phyloP scores from a whole-genome alignment of 305 asterid genomes.

The Fraxinus platypoda region DNA sequence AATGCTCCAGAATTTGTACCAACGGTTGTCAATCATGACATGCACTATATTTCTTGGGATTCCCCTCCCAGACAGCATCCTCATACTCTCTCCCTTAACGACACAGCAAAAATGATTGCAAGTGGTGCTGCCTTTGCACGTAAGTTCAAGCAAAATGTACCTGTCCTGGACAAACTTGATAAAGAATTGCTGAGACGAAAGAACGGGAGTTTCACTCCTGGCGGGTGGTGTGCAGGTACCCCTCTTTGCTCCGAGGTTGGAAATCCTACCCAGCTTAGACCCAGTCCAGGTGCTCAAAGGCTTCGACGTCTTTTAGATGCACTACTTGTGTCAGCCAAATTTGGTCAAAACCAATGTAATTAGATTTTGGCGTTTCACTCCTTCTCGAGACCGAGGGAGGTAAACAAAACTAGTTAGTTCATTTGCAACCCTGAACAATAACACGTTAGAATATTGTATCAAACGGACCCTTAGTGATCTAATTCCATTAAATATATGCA shows the following conservation, averaged over 20 bases:
- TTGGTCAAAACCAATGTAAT: slow-evolving; percentile 52
- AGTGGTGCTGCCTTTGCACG: slow-evolving; percentile 92
- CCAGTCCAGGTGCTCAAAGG: slow-evolving; percentile 73
- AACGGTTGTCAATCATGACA: slow-evolving; percentile 86
- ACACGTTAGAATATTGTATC: background rate
- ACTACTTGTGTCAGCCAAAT: slow-evolving; percentile 34
- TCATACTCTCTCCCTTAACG: slow-evolving; percentile 54
- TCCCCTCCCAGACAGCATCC: slow-evolving; percentile 92
- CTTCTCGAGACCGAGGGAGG: background rate
- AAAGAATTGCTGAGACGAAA: slow-evolving; percentile 47
- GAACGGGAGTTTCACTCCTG: slow-evolving; percentile 75
- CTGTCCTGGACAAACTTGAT: slow-evolving; percentile 64
- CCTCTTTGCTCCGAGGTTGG: slow-evolving; percentile 74
- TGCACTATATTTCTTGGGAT: slow-evolving; percentile 96
- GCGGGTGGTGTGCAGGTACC: slow-evolving; percentile 84
- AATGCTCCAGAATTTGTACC: slow-evolving; percentile 68
- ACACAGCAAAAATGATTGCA: slow-evolving; percentile 58
- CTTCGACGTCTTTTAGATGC: slow-evolving; percentile 57
- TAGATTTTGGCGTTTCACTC: slow-evolving; percentile 38
- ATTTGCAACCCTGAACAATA: background rate
- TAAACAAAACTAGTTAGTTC: background rate
- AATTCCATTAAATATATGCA: background rate
- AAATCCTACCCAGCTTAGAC: slow-evolving; percentile 44
- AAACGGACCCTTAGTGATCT: background rate
- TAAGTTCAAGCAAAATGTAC: slow-evolving; percentile 58